Percentiles rank a stretch among this genome's conserved stretches.
Conservation (phyloP, 2,329 filamentous ascomycete species). For the Myriosclerotinia duriaeana region DNA sequence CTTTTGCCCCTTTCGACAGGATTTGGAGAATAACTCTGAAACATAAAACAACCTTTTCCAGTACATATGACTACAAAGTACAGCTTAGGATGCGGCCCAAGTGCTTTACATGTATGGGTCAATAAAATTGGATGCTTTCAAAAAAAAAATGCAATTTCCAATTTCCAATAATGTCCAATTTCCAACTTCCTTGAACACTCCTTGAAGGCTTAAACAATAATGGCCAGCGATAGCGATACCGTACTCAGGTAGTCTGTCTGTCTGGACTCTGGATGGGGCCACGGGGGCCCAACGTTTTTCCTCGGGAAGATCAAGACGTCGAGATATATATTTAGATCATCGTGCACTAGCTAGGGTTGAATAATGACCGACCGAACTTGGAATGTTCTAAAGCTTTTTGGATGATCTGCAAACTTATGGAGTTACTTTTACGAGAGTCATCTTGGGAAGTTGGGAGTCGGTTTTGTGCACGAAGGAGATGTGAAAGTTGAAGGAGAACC, state of each 20-base stretch:
- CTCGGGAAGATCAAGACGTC: background rate
- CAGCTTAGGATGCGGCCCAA: background rate
- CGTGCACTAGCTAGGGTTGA: background rate
- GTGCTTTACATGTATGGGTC: conserved; percentile 9
- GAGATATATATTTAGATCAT: conserved; percentile 1
- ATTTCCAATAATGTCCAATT: too few relatives aligned
- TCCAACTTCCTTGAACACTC: too few relatives aligned
- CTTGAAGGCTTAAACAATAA: too few relatives aligned
- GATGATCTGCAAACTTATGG: conserved; percentile 4
- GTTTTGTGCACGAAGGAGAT: background rate
- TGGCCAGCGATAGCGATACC: conserved; percentile 15
- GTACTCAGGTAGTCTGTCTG: too few relatives aligned
- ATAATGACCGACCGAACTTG: too few relatives aligned
- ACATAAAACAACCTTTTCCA: conserved; percentile 5
- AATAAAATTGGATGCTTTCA: conserved; percentile 14
- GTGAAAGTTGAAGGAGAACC: background rate
- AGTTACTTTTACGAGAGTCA: too few relatives aligned
- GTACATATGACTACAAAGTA: background rate
- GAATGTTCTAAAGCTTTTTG: conserved; percentile 9
- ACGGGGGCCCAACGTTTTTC: background rate
- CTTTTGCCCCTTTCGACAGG: conserved; percentile 11
- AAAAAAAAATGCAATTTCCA: conserved; percentile 18
- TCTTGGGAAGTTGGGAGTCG: background rate
- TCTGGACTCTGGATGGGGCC: background rate
- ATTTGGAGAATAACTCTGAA: conserved; percentile 4